Conservation (phyloP, 441 rosid species). For the Erodium chrysanthum region DNA sequence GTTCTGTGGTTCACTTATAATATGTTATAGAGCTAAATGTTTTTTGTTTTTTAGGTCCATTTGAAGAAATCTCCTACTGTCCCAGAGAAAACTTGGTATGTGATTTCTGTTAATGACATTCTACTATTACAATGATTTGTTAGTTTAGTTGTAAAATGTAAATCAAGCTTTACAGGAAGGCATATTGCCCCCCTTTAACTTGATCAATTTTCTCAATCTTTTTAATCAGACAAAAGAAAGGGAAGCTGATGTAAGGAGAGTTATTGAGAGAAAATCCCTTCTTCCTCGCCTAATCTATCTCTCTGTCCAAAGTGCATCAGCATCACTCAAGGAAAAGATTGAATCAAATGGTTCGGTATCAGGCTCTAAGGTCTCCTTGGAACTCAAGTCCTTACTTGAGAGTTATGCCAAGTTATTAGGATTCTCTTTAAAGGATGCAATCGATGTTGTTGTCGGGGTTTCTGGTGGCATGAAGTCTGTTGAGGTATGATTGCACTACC, state of each 20-base stretch:
- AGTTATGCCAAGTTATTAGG: constrained; percentile 67
- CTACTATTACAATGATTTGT: not conserved
- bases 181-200: not conserved
- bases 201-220: not conserved
- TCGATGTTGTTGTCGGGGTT: constrained; percentile 45
- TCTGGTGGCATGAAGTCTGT: constrained; percentile 45
- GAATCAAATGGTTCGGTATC: constrained; percentile 51
- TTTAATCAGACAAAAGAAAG: constrained; percentile 49
- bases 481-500: constrained; percentile 36
- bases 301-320: constrained; percentile 62
- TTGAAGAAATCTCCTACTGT: constrained; percentile 65
- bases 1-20: not conserved
- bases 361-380: constrained; percentile 40
- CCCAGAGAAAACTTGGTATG: constrained; percentile 61
- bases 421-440: constrained; percentile 54
- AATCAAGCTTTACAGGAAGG: not conserved
- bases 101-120: constrained; percentile 9
- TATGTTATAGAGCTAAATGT: constrained; percentile 12
- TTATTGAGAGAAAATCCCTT: constrained; percentile 65
- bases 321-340: constrained; percentile 43
- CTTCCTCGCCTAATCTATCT: constrained; percentile 79
- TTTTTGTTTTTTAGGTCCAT: constrained; percentile 51
- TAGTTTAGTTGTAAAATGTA: not conserved
- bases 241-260: constrained; percentile 45
- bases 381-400: constrained; percentile 65